These are phyloP conservation scores for Candida manassasensis DNA, from an alignment of 805 yeast genomes.

Conservation along the genomic window DNA sequence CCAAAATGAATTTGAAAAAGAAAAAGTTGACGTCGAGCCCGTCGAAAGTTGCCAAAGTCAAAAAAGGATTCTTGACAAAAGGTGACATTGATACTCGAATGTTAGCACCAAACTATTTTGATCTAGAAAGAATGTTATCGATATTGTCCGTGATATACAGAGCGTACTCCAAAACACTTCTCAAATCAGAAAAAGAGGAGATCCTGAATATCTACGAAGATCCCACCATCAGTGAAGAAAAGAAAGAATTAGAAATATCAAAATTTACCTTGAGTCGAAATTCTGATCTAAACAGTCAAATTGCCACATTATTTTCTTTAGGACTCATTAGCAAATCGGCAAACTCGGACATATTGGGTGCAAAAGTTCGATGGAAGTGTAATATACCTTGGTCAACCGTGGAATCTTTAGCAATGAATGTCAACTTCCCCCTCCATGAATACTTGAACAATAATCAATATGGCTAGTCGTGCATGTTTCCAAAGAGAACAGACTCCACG, in stretches of 20 bases:
- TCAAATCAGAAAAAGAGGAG: conserved; percentile 17
- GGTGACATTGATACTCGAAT: conserved; percentile 54
- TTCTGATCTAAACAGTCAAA: conserved; percentile 48
- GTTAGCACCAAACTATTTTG: conserved; percentile 69
- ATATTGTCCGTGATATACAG: conserved; percentile 68
- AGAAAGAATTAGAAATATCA: conserved; percentile 28
- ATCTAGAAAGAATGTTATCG: conserved; percentile 74
- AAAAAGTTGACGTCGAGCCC: conserved; percentile 3
- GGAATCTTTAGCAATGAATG: conserved; percentile 54
- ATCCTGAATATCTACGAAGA: conserved; percentile 22
- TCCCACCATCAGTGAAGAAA: conserved; percentile 31
- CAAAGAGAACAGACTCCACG: conserved; percentile 20
- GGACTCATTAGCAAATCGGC: conserved; percentile 44
- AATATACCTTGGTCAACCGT: conserved; percentile 67
- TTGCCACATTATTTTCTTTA: conserved; percentile 56
- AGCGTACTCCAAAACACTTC: conserved; percentile 28
- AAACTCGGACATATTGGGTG: conserved; percentile 53
- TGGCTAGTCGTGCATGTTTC: conserved; percentile 3
- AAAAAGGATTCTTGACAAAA: conserved; percentile 23
- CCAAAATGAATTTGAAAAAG: conserved; percentile 43
- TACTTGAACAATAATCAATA: conserved; percentile 37
- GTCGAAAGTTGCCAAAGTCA: conserved; percentile 21
- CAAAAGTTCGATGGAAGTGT: conserved; percentile 73
- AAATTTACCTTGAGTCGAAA: conserved; percentile 36
- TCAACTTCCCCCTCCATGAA: conserved; percentile 61